These are phyloP conservation scores for Metschnikowia lunata DNA, from an alignment of 805 yeast genomes.

Conservation along the genomic window DNA sequence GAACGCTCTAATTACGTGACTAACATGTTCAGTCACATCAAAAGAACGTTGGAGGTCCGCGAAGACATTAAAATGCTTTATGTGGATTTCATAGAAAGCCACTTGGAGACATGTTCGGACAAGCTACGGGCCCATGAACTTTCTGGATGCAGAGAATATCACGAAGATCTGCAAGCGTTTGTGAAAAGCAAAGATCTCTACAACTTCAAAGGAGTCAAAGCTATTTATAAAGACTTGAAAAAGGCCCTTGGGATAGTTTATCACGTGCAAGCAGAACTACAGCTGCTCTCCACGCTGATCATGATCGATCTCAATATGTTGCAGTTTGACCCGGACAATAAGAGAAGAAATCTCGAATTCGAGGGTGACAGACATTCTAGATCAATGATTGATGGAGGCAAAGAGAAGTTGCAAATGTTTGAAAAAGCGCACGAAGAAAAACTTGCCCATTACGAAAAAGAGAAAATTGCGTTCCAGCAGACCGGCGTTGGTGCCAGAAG, in stretches of 20 bases:
- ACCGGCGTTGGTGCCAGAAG: too few relatives aligned
- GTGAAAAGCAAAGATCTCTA: background rate
- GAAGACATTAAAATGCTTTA: background rate
- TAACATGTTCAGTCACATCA: background rate
- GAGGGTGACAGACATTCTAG: too few relatives aligned
- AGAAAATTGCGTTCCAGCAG: too few relatives aligned
- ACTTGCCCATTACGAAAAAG: too few relatives aligned
- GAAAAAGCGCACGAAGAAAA: too few relatives aligned
- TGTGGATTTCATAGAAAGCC: background rate
- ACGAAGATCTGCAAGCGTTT: background rate
- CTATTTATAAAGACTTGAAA: background rate
- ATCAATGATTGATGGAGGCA: too few relatives aligned
- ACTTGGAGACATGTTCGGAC: too few relatives aligned
- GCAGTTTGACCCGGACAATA: background rate
- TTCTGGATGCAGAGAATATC: background rate
- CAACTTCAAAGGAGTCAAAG: background rate
- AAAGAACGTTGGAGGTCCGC: background rate
- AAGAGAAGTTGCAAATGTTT: too few relatives aligned
- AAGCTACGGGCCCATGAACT: background rate
- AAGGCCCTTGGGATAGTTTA: background rate
- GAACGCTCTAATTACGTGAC: background rate
- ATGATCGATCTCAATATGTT: background rate
- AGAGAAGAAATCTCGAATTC: too few relatives aligned
- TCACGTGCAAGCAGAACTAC: background rate
- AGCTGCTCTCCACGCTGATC: background rate